Conservation (phyloP, 768 basidiomycete species). For the Panus rudis region DNA sequence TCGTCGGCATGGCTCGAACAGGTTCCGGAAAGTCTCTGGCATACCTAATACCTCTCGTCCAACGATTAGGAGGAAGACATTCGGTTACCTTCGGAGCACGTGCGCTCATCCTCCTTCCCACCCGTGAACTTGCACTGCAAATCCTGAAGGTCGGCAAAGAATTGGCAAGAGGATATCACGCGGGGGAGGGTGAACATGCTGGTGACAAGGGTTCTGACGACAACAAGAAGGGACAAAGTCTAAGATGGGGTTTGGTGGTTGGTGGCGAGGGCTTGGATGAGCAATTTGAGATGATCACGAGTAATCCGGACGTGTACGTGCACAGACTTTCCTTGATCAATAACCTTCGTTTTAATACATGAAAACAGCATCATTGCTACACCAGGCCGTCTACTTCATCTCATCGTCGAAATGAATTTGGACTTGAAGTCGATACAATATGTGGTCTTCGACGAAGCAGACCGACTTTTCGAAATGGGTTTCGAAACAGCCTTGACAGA, state of each 20-base stretch:
- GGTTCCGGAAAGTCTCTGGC: conserved; percentile 97
- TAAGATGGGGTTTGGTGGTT: conserved; percentile 92
- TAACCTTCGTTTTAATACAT: neutral
- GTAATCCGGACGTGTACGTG: conserved; percentile 95
- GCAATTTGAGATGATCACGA: conserved; percentile 93
- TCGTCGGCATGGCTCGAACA: conserved; percentile 97
- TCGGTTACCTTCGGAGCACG: conserved; percentile 75
- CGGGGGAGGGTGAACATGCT: conserved; percentile 57
- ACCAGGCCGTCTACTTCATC: conserved; percentile 93
- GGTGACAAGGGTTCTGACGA: conserved; percentile 54
- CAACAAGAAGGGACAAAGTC: conserved; percentile 46
- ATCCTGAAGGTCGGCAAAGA: conserved; percentile 93
- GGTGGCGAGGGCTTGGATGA: conserved; percentile 95
- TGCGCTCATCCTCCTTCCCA: conserved; percentile 84
- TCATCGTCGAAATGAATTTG: conserved; percentile 93
- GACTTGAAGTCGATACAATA: conserved; percentile 84
- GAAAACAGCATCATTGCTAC: conserved; percentile 84
- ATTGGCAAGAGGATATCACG: conserved; percentile 75
- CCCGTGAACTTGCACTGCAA: conserved; percentile 91
- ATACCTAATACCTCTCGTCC: conserved; percentile 88
- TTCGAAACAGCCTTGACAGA: conserved; percentile 90
- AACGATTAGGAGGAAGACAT: conserved; percentile 78
- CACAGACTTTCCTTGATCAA: conserved; percentile 29
- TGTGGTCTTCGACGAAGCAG: conserved; percentile 96
- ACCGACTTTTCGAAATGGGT: conserved; percentile 97